phyloP scores from a whole-genome alignment of 331 rosid genomes.

The Dryas integrifolia region DNA sequence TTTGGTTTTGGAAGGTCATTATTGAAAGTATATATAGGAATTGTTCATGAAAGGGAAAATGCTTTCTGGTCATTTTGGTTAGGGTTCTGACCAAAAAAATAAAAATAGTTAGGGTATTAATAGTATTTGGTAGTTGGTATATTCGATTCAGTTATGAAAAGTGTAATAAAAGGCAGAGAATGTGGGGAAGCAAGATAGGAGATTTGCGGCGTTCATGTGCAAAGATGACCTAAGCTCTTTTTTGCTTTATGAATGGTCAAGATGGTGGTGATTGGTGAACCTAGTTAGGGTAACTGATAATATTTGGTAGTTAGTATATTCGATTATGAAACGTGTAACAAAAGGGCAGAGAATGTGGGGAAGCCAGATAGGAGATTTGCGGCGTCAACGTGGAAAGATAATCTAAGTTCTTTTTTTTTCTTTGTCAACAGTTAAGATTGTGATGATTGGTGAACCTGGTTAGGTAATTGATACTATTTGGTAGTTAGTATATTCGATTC shows the following conservation, averaged over 20 bases:
- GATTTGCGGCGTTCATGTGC: too few species aligned
- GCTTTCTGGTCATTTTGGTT: not conserved
- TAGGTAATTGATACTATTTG: not conserved
- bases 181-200: too few species aligned
- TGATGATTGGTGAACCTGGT: not conserved
- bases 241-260: too few species aligned
- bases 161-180: too few species aligned
- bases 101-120: not conserved
- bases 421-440: too few species aligned
- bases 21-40: not conserved
- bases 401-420: too few species aligned
- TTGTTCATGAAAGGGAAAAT: not conserved
- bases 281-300: not conserved
- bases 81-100: not conserved
- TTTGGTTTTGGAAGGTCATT: not conserved
- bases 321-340: not conserved
- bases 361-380: too few species aligned
- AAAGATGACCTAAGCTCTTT: too few species aligned
- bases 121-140: not conserved
- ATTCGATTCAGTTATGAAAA: not conserved
- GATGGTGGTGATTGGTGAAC: too few species aligned
- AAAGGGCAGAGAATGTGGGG: too few species aligned
- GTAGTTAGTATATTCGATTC: not conserved
- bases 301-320: not conserved
- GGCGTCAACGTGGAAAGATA: too few species aligned